Evolutionary conservation across 495 filamentous ascomycete species (phyloP), one percentile per base, ranked within the genome.

Genomic region (Trichoderma gamsii): DNA sequence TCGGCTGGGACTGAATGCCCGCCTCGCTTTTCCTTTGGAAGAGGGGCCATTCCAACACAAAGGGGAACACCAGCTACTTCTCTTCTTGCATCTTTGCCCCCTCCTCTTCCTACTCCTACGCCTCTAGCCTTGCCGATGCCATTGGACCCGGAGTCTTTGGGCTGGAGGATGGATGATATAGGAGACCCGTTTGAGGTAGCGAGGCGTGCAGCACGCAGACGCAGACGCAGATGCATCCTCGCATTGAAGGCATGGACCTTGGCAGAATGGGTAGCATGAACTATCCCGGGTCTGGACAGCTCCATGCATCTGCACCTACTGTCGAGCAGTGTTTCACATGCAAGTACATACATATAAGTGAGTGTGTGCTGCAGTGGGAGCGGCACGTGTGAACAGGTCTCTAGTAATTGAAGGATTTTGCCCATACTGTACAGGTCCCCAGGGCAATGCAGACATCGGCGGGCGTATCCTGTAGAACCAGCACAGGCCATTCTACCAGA

Each of bases 221-320:
- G 23, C 27, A 32, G 23, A 13, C 3, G 23, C 27, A 32, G 23
- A 21, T 12, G 27, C 56, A 61, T 9, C 27, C 56, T 61, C 25
- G 56, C 56, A 61, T 27, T 18, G 6, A 32, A 21, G 25, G 56
- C 56, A 32, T 61, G 23, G 56, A 61, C 9, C 21, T 27, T 32
- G 56, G 44, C 56, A 32, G 56, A 23, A 12, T 25, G 23, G 23
- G 12, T 61, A 7, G 44, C 56, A 61, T 61, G 56, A 61, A 61
- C 56, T 27, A 32, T 27, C 25, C 12, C 56, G 23, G 18, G 56
- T 61, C 56, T 61, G 23, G 56, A 61, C 56, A 32, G 13, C 56
- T 61, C 56, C 16, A 32, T 61, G 56, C 27, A 61, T 61, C 56
- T 61, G 56, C 56, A 61, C 27, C 11, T 61, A 16, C 56, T 61